Base-by-base conservation (phyloP, 2,329 filamentous ascomycete species). In the Hawksworthiomyces lignivorus region DNA sequence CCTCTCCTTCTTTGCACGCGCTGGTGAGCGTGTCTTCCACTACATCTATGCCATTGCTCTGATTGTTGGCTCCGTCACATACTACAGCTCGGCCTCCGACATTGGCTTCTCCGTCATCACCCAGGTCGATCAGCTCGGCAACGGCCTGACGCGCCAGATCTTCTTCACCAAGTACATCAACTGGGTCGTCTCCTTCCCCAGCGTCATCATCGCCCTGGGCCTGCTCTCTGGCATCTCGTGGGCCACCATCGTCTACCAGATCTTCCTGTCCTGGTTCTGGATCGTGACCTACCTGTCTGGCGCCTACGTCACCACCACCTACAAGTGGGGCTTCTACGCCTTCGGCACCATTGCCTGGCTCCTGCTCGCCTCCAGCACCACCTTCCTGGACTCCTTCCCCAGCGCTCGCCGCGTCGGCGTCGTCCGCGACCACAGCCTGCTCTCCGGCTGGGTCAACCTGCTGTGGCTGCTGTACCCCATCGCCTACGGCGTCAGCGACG, bases 261-360 rank as follows among this genome's bases (percentile, higher is more conserved):
- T 76, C 47, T 57, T 62, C 48, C 58, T 75, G 19, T 52, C 65
- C 11, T 73, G 70, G 70, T 61, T 62, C 52, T 77, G 73, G 69
- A 52, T 74, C 47, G 50, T 75, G 50, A 59, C 61, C 18, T 75
- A 74, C 53, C 63, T 76, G 22, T 60, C 65, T 39, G 62, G 61
- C 18, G 69, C 72, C 39, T 69, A 66, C 56, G 72, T 69, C 4
- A 44, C 52, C 7, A 65, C 64, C 36, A 63, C 59, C 50, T 76
- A 77, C 58, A 75, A 75, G 57, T 77, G 73, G 73, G 74, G 73
- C 6, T 77, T 74, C 62, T 77, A 61, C 52, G 65, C 59, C 47
- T 73, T 75, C 43, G 73, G 72, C 48, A 69, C 67, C 12, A 46
- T 67, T 14, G 67, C 70, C 29, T 72, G 61, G 44, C 28, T 68